phyloP scores from a whole-genome alignment of 2,329 filamentous ascomycete genomes.

The Colletotrichum orchidophilum region DNA sequence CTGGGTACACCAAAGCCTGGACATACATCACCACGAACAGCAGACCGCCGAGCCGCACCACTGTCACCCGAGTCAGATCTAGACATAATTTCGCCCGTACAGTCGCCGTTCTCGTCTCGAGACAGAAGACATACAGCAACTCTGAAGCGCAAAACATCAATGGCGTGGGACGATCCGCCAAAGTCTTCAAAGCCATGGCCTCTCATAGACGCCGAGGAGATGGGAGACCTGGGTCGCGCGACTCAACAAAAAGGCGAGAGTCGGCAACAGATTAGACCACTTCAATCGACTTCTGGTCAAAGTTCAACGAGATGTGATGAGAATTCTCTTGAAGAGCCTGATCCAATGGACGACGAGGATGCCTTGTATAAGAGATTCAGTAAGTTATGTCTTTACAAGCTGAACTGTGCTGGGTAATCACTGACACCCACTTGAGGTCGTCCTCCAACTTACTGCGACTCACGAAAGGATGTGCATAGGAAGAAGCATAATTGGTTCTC shows the following conservation, averaged over 20 bases:
- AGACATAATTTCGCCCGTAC: slow-evolving; percentile 20
- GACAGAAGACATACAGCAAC: not conserved
- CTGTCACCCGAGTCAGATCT: not conserved
- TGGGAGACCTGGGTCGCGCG: slow-evolving; percentile 11
- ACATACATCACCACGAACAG: not conserved
- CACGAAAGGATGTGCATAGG: slow-evolving; percentile 43
- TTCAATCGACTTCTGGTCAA: not conserved
- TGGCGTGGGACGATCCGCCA: slow-evolving; percentile 30
- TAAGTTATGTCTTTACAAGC: slow-evolving; percentile 28
- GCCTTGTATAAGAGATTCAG: slow-evolving; percentile 44
- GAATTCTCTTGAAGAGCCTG: not conserved
- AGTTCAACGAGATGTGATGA: not conserved
- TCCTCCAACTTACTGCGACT: slow-evolving; percentile 46
- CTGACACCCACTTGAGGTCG: slow-evolving; percentile 30
- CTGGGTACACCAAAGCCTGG: not conserved
- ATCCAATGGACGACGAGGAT: slow-evolving; percentile 38
- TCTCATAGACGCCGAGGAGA: not conserved
- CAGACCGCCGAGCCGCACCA: not conserved
- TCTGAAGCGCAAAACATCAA: not conserved
- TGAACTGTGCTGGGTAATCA: not conserved
- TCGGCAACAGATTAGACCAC: not conserved
- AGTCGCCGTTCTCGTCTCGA: not conserved
- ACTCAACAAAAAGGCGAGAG: not conserved
- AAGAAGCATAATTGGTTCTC: slow-evolving; percentile 58
- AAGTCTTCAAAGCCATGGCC: slow-evolving; percentile 11